Base-by-base conservation (phyloP, 2,329 filamentous ascomycete species). In the Zelopaecilomyces penicillatus region DNA sequence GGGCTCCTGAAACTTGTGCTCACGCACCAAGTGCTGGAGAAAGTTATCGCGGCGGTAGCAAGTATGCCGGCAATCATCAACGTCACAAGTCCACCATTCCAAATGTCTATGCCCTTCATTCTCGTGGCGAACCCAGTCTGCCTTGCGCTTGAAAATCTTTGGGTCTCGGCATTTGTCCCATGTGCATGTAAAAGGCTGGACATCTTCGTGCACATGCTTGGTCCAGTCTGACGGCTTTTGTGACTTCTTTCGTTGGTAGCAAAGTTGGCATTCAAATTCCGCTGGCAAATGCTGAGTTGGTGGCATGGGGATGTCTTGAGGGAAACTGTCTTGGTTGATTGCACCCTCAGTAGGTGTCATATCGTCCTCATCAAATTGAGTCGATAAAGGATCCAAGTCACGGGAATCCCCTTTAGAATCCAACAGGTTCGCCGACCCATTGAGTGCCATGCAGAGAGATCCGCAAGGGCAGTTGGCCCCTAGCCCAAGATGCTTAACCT, bases 201-300 rank as follows among this genome's bases (percentile, higher is more conserved):
- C 80, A 60, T 96, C 90, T 64, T 95, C 90, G 55, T 95, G 87
- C 1, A 96, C 87, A 58, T 96, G 90, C 62, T 96, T 95, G 2
- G 89, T 95, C 90, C 90, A 96, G 64, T 96, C 90, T 0, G 89
- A 95, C 11, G 89, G 90, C 63, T 95, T 95, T 55, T 83, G 79
- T 55, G 93, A 89, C 56, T 82, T 87, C 70, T 93, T 95, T 42
- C 82, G 76, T 54, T 83, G 80, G 68, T 87, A 95, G 66, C 90
- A 95, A 26, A 95, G 70, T 33, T 85, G 83, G 54, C 90, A 96
- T 67, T 96, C 90, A 49, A 95, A 91, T 57, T 91, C 82, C 4
- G 89, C 87, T 1, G 90, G 90, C 5, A 96, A 73, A 11, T 78
- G 76, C 46, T 71, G 75, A 3, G 87, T 83, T 2, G 87, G 88